These are phyloP conservation scores for Verruconis gallopava DNA, from an alignment of 2,329 filamentous ascomycete species.

Conservation along the genomic window DNA sequence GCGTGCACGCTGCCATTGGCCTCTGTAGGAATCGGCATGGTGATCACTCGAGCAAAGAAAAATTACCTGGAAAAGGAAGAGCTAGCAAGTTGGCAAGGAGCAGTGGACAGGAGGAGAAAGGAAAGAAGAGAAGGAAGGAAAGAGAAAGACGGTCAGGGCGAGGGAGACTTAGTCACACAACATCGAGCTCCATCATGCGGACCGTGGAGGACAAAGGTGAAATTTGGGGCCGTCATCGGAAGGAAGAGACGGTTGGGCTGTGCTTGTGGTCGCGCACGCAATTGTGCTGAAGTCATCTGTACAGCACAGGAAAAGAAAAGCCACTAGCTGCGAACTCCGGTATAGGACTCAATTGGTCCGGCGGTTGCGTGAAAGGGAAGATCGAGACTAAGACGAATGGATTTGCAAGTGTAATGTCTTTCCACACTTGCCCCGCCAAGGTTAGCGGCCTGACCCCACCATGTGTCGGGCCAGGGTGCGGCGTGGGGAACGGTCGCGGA, in stretches of 20 bases:
- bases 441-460: not conserved
- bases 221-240: too few species aligned
- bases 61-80: not conserved
- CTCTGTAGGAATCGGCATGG: not conserved
- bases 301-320: not conserved
- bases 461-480: not conserved
- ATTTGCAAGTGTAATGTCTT: not conserved
- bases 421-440: not conserved
- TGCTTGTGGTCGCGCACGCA: too few species aligned
- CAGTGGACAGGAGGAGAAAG: not conserved
- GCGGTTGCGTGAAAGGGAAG: too few species aligned
- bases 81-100: not conserved
- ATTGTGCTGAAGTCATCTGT: not conserved
- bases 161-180: too few species aligned
- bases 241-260: too few species aligned
- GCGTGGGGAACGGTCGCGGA: slow-evolving; percentile 1
- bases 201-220: too few species aligned
- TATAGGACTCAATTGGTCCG: too few species aligned
- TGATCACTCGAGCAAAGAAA: not conserved
- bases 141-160: too few species aligned
- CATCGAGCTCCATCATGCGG: too few species aligned
- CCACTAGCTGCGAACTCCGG: too few species aligned
- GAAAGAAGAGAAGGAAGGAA: not conserved
- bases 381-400: not conserved
- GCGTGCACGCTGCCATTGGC: not conserved